phyloP scores from a whole-genome alignment of 345 rosid genomes.

The Corymbia maculata region DNA sequence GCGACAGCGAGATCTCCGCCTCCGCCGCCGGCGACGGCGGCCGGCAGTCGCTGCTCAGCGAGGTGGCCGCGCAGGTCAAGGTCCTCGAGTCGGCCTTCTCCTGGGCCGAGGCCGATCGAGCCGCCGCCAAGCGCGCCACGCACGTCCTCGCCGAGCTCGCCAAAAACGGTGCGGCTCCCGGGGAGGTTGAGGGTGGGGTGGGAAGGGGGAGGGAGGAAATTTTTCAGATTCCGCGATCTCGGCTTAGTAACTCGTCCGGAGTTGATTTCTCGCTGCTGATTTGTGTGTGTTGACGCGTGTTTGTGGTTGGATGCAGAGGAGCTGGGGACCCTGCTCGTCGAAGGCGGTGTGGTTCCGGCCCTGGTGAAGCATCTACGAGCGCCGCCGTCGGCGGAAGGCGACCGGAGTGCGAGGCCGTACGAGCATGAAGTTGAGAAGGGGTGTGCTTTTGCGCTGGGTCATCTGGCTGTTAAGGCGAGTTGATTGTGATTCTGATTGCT shows the following conservation, averaged over 20 bases:
- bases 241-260: not conserved
- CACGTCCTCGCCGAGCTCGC: slow-evolving; percentile 98
- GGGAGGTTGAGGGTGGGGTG: too few species aligned
- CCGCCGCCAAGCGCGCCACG: slow-evolving; percentile 91
- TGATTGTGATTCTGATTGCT: not conserved
- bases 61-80: slow-evolving; percentile 65
- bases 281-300: not conserved
- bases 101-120: slow-evolving; percentile 88
- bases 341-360: slow-evolving; percentile 93
- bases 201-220: not conserved
- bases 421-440: slow-evolving; percentile 99
- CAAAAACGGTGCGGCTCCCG: slow-evolving; percentile 60
- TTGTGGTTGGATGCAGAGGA: slow-evolving; percentile 54
- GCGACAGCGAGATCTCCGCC: slow-evolving; percentile 51
- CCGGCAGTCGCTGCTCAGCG: slow-evolving; percentile 43
- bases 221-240: not conserved
- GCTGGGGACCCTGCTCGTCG: slow-evolving; percentile 88
- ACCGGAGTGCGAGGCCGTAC: slow-evolving; percentile 42
- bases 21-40: slow-evolving; percentile 49
- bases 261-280: not conserved
- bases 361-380: slow-evolving; percentile 86
- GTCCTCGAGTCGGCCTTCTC: slow-evolving; percentile 69
- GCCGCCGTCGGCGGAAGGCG: slow-evolving; percentile 55
- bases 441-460: slow-evolving; percentile 93
- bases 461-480: slow-evolving; percentile 88